Conservation (phyloP, 768 basidiomycete genomes). For the Lyophyllum semitale region DNA sequence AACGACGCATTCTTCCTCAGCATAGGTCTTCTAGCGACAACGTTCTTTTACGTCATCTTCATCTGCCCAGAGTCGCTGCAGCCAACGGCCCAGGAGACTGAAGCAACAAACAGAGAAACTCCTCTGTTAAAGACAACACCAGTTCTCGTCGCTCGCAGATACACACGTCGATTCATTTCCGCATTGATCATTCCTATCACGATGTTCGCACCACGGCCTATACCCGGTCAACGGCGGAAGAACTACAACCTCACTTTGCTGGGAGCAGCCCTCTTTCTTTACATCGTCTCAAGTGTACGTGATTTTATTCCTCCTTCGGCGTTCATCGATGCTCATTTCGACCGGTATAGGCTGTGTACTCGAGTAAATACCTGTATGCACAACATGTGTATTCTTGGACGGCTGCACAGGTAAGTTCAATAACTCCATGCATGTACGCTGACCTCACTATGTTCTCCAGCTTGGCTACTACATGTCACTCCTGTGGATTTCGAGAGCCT, state of each 20-base stretch:
- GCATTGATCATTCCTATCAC: slow-evolving; percentile 65
- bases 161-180: slow-evolving; percentile 31
- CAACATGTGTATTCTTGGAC: slow-evolving; percentile 73
- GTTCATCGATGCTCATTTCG: slow-evolving; percentile 2
- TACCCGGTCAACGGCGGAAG: slow-evolving; percentile 41
- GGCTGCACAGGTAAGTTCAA: slow-evolving; percentile 47
- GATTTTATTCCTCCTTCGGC: neutral
- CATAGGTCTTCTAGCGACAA: slow-evolving; percentile 35
- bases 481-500: slow-evolving; percentile 63
- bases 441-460: slow-evolving; percentile 29
- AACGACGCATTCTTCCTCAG: slow-evolving; percentile 43
- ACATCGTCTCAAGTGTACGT: slow-evolving; percentile 65
- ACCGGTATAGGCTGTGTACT: slow-evolving; percentile 58
- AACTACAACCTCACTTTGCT: slow-evolving; percentile 79
- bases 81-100: slow-evolving; percentile 17
- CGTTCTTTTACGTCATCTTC: slow-evolving; percentile 42
- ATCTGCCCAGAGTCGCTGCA: slow-evolving; percentile 57
- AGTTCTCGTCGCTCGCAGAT: slow-evolving; percentile 24
- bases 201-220: slow-evolving; percentile 64
- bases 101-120: slow-evolving; percentile 22
- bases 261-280: slow-evolving; percentile 62
- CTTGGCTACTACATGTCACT: slow-evolving; percentile 77
- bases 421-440: neutral
- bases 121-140: slow-evolving; percentile 31
- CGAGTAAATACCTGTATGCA: slow-evolving; percentile 78